Percentiles rank a stretch among this genome's conserved stretches.
These are phyloP conservation scores for Torulaspora microellipsoides DNA, from an alignment of 805 yeast genomes.

Conservation along the genomic window DNA sequence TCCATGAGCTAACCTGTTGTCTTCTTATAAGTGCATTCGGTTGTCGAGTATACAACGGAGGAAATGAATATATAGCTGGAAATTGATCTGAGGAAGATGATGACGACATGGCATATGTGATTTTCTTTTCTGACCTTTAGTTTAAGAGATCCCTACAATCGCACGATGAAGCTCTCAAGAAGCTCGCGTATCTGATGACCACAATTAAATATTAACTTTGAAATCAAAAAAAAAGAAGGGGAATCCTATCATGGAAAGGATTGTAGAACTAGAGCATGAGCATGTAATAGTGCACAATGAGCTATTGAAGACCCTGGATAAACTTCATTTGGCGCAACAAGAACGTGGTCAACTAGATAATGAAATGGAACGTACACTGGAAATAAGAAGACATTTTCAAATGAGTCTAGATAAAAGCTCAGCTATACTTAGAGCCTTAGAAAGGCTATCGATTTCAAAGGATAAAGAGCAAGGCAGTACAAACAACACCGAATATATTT, in stretches of 20 bases:
- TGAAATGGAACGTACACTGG: slow-evolving; percentile 10
- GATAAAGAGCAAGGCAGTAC: background rate
- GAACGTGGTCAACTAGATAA: slow-evolving; percentile 4
- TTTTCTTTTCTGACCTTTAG: too few relatives aligned
- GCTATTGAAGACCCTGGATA: slow-evolving; percentile 34
- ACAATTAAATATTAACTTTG: too few relatives aligned
- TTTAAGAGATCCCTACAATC: too few relatives aligned
- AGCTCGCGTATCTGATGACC: background rate
- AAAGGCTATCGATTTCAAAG: slow-evolving; percentile 10
- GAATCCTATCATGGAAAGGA: slow-evolving; percentile 9
- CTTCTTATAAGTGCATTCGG: slow-evolving; percentile 74
- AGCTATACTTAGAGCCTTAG: slow-evolving; percentile 18
- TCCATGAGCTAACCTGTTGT: slow-evolving; percentile 80
- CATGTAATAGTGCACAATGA: slow-evolving; percentile 35
- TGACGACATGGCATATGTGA: too few relatives aligned
- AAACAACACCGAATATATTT: slow-evolving; percentile 13
- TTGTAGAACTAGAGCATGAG: slow-evolving; percentile 23
- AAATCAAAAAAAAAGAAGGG: background rate
- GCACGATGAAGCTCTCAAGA: background rate
- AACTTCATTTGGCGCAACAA: slow-evolving; percentile 23
- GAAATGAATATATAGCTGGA: slow-evolving; percentile 66
- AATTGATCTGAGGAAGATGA: slow-evolving; percentile 15
- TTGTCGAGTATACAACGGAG: slow-evolving; percentile 89
- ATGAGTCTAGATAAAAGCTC: slow-evolving; percentile 24
- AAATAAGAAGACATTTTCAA: slow-evolving; percentile 20